phyloP scores from a whole-genome alignment of 306 rosid genomes.

The Casuarina equisetifolia region DNA sequence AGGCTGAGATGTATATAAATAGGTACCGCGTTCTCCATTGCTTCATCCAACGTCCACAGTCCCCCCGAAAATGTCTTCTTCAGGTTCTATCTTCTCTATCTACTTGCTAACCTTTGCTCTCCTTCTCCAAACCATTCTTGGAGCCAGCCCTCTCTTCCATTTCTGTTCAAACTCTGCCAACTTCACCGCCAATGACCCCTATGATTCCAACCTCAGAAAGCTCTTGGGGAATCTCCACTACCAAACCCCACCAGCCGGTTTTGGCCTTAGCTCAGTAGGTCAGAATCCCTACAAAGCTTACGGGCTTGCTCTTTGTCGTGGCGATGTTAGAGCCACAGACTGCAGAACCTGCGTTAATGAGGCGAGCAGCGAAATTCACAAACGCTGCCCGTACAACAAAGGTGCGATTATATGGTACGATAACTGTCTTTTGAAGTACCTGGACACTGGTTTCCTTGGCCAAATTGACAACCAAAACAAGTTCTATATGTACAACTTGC shows the following conservation, averaged over 20 bases:
- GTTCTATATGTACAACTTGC: background rate
- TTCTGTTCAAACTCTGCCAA: background rate
- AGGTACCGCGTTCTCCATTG: background rate
- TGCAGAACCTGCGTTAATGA: background rate
- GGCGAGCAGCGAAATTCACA: background rate
- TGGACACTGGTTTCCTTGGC: background rate
- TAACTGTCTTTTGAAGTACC: background rate
- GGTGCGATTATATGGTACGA: conserved; percentile 6
- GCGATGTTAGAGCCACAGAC: background rate
- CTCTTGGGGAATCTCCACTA: background rate
- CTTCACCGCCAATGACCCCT: conserved; percentile 5
- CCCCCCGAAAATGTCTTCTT: background rate
- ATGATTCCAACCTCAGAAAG: background rate
- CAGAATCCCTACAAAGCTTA: background rate
- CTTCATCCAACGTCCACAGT: background rate
- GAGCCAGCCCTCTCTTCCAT: background rate
- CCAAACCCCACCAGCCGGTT: background rate
- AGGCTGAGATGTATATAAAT: background rate
- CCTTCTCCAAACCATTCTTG: background rate
- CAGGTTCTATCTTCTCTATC: background rate
- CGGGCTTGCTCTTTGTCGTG: background rate
- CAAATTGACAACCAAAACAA: background rate
- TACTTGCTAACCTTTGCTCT: background rate
- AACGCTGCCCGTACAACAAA: background rate
- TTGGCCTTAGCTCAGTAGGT: background rate